phyloP scores from a whole-genome alignment of 2,329 filamentous ascomycete genomes.

The Hypomyces perniciosus region DNA sequence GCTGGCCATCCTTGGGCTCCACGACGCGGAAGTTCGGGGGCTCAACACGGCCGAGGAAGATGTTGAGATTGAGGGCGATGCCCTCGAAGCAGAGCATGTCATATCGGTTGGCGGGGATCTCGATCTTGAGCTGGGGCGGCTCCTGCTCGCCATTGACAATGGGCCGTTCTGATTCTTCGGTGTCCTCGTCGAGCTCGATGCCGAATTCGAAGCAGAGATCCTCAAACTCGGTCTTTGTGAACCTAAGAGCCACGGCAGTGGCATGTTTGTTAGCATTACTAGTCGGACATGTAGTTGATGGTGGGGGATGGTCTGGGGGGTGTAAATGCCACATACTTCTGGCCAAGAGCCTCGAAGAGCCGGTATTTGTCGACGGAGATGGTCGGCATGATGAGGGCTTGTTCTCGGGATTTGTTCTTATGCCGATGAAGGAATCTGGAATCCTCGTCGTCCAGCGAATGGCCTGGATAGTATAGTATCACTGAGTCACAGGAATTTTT shows the following conservation, averaged over 20 bases:
- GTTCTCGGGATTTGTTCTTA: slow-evolving; percentile 18
- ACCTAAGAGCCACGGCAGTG: slow-evolving; percentile 41
- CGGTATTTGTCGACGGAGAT: slow-evolving; percentile 94
- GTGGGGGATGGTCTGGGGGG: slow-evolving; percentile 17
- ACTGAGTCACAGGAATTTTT: slow-evolving; percentile 39
- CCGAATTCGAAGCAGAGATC: slow-evolving; percentile 98
- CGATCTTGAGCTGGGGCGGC: slow-evolving; percentile 91
- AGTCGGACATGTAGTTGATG: slow-evolving; percentile 12
- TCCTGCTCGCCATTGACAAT: slow-evolving; percentile 74
- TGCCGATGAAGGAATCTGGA: background rate
- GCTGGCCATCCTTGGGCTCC: slow-evolving; percentile 63
- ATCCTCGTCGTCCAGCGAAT: slow-evolving; percentile 5
- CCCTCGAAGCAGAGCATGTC: slow-evolving; percentile 97
- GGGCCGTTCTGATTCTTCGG: slow-evolving; percentile 67
- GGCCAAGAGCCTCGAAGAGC: slow-evolving; percentile 87
- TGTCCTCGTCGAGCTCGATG: slow-evolving; percentile 97
- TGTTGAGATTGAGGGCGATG: slow-evolving; percentile 90
- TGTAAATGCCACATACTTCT: slow-evolving; percentile 53
- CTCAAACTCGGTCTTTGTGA: slow-evolving; percentile 92
- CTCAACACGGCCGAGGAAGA: slow-evolving; percentile 73
- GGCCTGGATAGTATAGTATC: slow-evolving; percentile 11
- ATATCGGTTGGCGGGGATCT: slow-evolving; percentile 91
- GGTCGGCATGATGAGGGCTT: slow-evolving; percentile 69
- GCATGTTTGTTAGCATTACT: background rate
- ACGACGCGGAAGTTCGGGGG: slow-evolving; percentile 76